phyloP scores from a whole-genome alignment of 768 basidiomycete genomes.

The Pulveroboletus sp. region DNA sequence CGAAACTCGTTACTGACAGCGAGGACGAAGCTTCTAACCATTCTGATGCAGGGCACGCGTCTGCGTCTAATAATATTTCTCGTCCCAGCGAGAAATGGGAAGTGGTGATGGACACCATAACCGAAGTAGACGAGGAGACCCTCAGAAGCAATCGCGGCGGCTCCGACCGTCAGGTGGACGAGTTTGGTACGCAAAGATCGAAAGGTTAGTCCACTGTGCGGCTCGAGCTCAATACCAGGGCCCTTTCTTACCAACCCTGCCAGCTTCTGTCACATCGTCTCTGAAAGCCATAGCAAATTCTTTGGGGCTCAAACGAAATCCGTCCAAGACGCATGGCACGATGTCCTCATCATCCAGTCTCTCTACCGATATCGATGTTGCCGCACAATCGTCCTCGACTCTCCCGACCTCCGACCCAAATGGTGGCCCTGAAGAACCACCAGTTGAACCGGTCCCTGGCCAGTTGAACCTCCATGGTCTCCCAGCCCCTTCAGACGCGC shows the following conservation, averaged over 20 bases:
- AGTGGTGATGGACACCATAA: conserved; percentile 78
- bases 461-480: conserved; percentile 52
- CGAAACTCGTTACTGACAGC: conserved; percentile 28
- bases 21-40: conserved; percentile 31
- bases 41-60: conserved; percentile 11
- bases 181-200: conserved; percentile 71
- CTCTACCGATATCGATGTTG: conserved; percentile 19
- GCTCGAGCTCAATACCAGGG: neutral
- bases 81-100: conserved; percentile 83
- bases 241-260: conserved; percentile 7
- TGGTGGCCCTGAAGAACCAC: conserved; percentile 16
- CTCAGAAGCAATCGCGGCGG: conserved; percentile 42
- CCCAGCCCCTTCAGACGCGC: conserved; percentile 58
- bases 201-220: conserved; percentile 60
- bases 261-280: conserved; percentile 67
- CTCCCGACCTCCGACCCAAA: conserved; percentile 27
- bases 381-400: conserved; percentile 23
- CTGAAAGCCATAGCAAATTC: conserved; percentile 75
- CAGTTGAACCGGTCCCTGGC: conserved; percentile 53
- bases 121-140: conserved; percentile 55
- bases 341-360: conserved; percentile 32
- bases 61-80: conserved; percentile 28
- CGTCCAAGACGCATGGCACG: conserved; percentile 8
- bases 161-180: conserved; percentile 41
- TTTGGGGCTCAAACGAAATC: conserved; percentile 59